These are phyloP conservation scores for Nemania abortiva DNA, from an alignment of 2,329 filamentous ascomycete species.

Conservation along the genomic window DNA sequence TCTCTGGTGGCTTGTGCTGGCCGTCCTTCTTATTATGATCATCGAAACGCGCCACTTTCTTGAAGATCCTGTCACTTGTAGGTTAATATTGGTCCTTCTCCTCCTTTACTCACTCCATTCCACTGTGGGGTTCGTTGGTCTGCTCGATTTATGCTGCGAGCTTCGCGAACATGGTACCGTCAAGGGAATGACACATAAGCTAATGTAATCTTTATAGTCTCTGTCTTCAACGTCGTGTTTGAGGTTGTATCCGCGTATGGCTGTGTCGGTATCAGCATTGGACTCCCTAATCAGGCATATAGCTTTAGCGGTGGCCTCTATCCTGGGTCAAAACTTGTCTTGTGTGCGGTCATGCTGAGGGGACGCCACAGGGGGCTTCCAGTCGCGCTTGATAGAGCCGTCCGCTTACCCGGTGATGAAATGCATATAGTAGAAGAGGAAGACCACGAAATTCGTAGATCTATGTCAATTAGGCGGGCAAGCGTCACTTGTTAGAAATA, in stretches of 20 bases:
- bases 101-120: neutral
- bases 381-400: constrained; percentile 67
- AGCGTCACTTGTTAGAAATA: constrained; percentile 36
- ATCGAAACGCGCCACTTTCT: constrained; percentile 68
- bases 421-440: constrained; percentile 57
- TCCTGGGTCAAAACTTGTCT: constrained; percentile 65
- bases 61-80: constrained; percentile 61
- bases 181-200: neutral
- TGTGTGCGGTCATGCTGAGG: constrained; percentile 68
- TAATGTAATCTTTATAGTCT: constrained; percentile 47
- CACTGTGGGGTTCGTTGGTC: neutral
- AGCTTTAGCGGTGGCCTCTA: constrained; percentile 69
- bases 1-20: constrained; percentile 72
- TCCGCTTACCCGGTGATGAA: constrained; percentile 56
- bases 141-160: neutral
- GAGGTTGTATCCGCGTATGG: constrained; percentile 70
- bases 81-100: neutral
- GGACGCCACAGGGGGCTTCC: constrained; percentile 67
- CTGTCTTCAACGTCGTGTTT: constrained; percentile 69
- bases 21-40: constrained; percentile 69
- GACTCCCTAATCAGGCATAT: constrained; percentile 63
- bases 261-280: constrained; percentile 69
- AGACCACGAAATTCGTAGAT: constrained; percentile 55
- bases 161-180: neutral
- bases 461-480: constrained; percentile 51